Percentiles rank a stretch among this genome's conserved stretches.
These are phyloP conservation scores for Elsinoe arachidis DNA, from an alignment of 2,329 filamentous ascomycete species.

Conservation along the genomic window DNA sequence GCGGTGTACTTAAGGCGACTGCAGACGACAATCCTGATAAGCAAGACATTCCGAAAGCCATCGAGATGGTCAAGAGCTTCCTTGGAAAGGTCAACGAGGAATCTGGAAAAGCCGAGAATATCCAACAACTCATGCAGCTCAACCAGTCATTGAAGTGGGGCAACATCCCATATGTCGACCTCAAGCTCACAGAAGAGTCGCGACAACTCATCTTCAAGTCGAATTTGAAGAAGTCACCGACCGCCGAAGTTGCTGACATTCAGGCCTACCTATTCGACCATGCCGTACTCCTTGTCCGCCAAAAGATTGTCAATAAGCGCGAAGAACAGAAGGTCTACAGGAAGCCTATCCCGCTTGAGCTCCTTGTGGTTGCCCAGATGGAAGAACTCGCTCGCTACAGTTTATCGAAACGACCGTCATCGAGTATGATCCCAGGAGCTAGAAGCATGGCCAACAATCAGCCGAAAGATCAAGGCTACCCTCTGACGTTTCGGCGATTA, in stretches of 20 bases:
- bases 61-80: conserved; percentile 78
- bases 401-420: conserved; percentile 79
- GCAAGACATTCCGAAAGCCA: conserved; percentile 82
- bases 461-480: conserved; percentile 66
- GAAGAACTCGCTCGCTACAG: conserved; percentile 79
- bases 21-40: conserved; percentile 83
- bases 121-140: conserved; percentile 87
- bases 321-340: conserved; percentile 95
- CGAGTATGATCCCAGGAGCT: conserved; percentile 62
- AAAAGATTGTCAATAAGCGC: conserved; percentile 84
- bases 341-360: conserved; percentile 87
- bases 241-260: conserved; percentile 72
- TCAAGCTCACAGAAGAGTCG: conserved; percentile 88
- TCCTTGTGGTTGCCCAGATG: conserved; percentile 93
- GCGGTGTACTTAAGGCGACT: conserved; percentile 86
- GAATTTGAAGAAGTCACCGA: conserved; percentile 82
- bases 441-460: conserved; percentile 43
- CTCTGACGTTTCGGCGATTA: conserved; percentile 91
- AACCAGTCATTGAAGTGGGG: conserved; percentile 88
- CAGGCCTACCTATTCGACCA: conserved; percentile 96
- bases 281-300: conserved; percentile 79
- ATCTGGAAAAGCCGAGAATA: conserved; percentile 93
- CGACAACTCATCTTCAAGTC: conserved; percentile 93
- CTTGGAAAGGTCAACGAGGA: conserved; percentile 84
- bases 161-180: conserved; percentile 80